These are phyloP conservation scores for Combretum micranthum DNA, from an alignment of 345 rosid species.

Conservation along the genomic window DNA sequence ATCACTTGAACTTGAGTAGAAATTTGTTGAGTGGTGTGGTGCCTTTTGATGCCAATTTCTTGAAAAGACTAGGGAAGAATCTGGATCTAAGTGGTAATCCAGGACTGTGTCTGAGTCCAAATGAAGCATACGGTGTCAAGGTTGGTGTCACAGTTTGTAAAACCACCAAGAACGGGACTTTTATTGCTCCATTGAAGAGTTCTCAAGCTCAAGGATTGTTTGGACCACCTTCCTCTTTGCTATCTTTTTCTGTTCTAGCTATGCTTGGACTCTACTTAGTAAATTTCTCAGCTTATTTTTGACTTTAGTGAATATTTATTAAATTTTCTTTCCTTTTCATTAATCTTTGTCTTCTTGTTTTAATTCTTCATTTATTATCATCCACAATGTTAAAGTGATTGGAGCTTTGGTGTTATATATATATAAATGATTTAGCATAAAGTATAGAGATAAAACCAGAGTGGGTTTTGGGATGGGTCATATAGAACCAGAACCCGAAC, in stretches of 20 bases:
- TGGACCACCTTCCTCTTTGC: conserved; percentile 7
- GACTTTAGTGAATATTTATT: neutral
- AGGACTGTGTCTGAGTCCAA: conserved; percentile 66
- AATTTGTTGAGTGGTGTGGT: conserved; percentile 61
- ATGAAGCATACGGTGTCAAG: conserved; percentile 49
- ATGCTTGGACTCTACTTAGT: conserved; percentile 21
- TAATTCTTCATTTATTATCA: too few species aligned
- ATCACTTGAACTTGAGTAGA: conserved; percentile 73
- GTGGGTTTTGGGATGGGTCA: too few species aligned
- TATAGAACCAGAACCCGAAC: too few species aligned
- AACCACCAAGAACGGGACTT: conserved; percentile 32
- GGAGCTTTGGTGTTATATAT: too few species aligned
- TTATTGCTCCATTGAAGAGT: conserved; percentile 28
- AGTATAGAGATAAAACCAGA: too few species aligned
- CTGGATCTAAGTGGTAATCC: conserved; percentile 80
- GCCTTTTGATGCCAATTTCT: conserved; percentile 61
- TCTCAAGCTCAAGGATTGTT: conserved; percentile 33
- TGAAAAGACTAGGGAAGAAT: conserved; percentile 58
- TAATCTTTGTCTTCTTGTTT: too few species aligned
- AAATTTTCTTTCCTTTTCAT: neutral
- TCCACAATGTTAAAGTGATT: too few species aligned
- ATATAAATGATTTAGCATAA: too few species aligned
- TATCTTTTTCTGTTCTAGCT: conserved; percentile 22
- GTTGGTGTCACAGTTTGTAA: conserved; percentile 58
- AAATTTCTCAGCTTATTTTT: conserved; percentile 20